Base-by-base conservation (phyloP, 306 rosid genomes). In the Fragaria ananassa region DNA sequence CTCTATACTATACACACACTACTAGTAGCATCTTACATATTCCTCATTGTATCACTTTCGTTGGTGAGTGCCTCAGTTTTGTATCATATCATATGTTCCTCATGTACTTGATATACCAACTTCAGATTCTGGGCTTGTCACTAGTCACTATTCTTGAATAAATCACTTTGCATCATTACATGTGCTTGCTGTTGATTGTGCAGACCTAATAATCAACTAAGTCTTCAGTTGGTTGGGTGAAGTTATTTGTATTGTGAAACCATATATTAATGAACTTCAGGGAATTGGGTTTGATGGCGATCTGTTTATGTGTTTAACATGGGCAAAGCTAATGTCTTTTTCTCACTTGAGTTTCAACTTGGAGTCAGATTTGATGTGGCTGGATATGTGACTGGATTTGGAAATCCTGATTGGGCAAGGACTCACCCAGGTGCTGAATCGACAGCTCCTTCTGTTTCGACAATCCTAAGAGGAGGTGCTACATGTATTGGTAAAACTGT, bases 351-450 rank as follows among this genome's bases (percentile, higher is more conserved):
- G 25, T 53, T 39, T 68, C 44, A 39, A 21, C 44, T 64, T 60
- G 72, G 62, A 62, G 71, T 65, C 90, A 92, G 97, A 84, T 95
- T 95, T 83, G 97, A 92, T 71, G 84, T 89, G 82, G 87, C 90
- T 34, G 98, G 93, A 66, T 53, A 85, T 76, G 92, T 90, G 58
- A 81, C 93, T 74, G 96, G 99, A 27, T 90, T 92, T 41, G 97
- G 97, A 74, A 92, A 84, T 80, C 99, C 97, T 81, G 96, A 92
- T 25, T 95, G 99, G 99, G 84, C 82, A 42, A 92, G 87, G 89
- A 92, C 99, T 84, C 99, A 95, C 82, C 75, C 88, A 0, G 86
- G 82, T 83, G 93, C 97, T 70, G 82, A 79, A 25, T 89, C 88
- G 17, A 89, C 97, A 11, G 96, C 99, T 70, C 96, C 96, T 23